Base-by-base conservation (phyloP, 164 flowering plant species). In the Aristolochia contorta region DNA sequence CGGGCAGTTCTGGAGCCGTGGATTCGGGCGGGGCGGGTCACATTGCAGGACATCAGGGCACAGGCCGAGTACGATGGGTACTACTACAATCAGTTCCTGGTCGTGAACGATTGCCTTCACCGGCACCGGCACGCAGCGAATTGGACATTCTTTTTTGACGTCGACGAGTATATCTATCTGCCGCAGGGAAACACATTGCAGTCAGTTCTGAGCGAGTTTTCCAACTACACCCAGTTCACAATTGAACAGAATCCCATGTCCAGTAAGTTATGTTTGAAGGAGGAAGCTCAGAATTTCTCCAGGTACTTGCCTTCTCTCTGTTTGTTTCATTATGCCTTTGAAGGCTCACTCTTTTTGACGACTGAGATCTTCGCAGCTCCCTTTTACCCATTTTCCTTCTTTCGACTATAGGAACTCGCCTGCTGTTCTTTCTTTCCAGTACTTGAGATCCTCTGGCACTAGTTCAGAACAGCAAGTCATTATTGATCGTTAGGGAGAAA, bases 181-280 rank as follows among this genome's bases (percentile, higher is more conserved):
- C 88, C 88, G 0, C 69, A 65, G 0, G 79, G 80, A 41, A 67
- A 54, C 3, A 75, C 68, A 0, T 58, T 86, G 61, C 75, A 80
- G 50, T 71, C 79, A 2, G 85, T 83, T 1, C 47, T 86, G 60
- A 20, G 48, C 0, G 79, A 73, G 64, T 76, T 85, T 24, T 69
- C 77, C 0, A 73, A 70, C 32, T 78, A 68, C 21, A 77, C 86
- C 24, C 88, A 85, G 71, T 83, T 85, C 73, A 82, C 86, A 0
- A 85, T 85, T 64, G 86, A 83, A 72, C 88, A 85, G 71, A 80
- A 77, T 60, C 81, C 87, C 3, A 85, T 85, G 91, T 75, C 80
- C 6, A 78, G 79, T 59, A 21, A 24, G 58, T 81, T 83, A 57
- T 85, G 91, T 67, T 63, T 81, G 65, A 74, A 68, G n/a, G 80